Base-by-base conservation (phyloP, 352 stramenopile genomes). In the Phytophthora colocasiae region DNA sequence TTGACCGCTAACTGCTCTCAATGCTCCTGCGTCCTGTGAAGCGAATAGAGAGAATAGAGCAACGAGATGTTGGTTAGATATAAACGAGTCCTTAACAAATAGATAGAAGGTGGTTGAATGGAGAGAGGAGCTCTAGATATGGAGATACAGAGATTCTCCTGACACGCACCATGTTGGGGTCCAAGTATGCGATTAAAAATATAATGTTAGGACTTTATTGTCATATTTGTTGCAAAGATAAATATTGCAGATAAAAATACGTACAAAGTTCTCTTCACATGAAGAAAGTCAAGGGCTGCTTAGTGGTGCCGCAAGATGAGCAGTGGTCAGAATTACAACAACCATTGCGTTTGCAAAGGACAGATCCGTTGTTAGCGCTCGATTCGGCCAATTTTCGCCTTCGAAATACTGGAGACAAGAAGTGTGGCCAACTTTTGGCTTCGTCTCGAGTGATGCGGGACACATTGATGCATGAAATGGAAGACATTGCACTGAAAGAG, bases 391-490 rank as follows among this genome's bases (percentile, higher is more conserved):
- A 14, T 36, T 36, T 10, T 36, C 9, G 31, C 12, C 31, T 36
- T 14, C 14, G 31, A 36, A 36, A 10, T 36, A 10, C 8, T 57
- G 41, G 40, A 71, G 52, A 64, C 57, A 58, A 26, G 50, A 58
- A 31, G 47, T 56, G 46, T 50, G 66, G 36, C 56, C 51, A 69
- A n/a, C 41, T 60, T 17, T 57, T 91, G 11, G 83, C 83, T 14
- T 75, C 69, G 0, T 80, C 66, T 32, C 69, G 83, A 31, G 70
- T 91, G 36, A 62, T 62, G 44, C 63, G 79, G 12, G 80, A 91
- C 57, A 73, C 81, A 24, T 66, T 91, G 32, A 83, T 88, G 77
- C 79, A 73, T 55, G 65, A 77, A 43, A 84, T 91, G 77, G 81
- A 90, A 39, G 58, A 78, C 6, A 62, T 92, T 24, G 77, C 87